phyloP scores from a whole-genome alignment of 768 basidiomycete genomes.

The Agaricus bisporus region DNA sequence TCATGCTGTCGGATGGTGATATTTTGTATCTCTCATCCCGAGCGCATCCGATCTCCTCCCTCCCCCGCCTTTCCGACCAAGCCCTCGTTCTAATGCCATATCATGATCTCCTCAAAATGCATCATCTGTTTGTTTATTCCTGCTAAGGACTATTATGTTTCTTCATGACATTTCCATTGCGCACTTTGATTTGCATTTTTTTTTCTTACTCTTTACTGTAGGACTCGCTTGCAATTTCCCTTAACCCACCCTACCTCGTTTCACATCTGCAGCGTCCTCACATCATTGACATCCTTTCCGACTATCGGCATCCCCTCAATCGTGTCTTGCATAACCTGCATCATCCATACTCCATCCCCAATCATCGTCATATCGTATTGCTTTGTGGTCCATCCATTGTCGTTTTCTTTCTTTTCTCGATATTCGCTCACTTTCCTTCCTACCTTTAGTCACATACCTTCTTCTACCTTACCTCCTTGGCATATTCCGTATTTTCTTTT shows the following conservation, averaged over 20 bases:
- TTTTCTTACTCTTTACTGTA: neutral
- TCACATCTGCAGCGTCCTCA: neutral
- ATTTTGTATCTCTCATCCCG: neutral
- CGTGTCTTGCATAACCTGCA: neutral
- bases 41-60: neutral
- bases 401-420: neutral
- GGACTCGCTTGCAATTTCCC: slow-evolving; percentile 1
- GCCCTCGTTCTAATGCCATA: neutral
- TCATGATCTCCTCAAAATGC: slow-evolving; percentile 6
- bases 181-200: neutral
- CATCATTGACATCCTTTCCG: slow-evolving; percentile 10
- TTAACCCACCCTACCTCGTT: neutral
- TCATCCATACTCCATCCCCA: neutral
- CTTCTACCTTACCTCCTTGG: neutral
- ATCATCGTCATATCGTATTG: neutral
- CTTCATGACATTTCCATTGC: slow-evolving; percentile 9
- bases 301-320: neutral
- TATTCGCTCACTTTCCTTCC: neutral
- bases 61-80: neutral
- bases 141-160: slow-evolving; percentile 1
- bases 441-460: neutral
- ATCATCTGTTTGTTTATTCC: neutral
- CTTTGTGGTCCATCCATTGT: slow-evolving; percentile 1
- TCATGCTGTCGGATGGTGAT: slow-evolving; percentile 59
- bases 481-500: neutral